Percentiles rank a stretch among this genome's conserved stretches.
phyloP scores from a whole-genome alignment of 768 basidiomycete species.

The Suillus discolor region DNA sequence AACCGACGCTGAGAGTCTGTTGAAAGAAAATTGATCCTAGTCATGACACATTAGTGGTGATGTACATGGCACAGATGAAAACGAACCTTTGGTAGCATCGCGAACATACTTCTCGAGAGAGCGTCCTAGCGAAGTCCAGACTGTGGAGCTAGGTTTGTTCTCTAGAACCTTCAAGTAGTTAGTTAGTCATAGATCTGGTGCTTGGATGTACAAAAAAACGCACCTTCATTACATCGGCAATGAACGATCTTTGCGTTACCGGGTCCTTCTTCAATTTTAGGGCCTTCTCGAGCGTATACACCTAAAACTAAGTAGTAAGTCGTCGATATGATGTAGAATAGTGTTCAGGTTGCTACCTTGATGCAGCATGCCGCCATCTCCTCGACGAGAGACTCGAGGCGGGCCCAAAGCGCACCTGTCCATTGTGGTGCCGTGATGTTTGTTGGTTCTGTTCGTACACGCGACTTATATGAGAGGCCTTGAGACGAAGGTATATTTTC shows the following conservation, averaged over 20 bases:
- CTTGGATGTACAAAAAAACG: neutral
- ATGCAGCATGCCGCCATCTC: slow-evolving; percentile 91
- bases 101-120: slow-evolving; percentile 82
- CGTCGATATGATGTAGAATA: slow-evolving; percentile 2
- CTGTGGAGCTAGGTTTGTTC: slow-evolving; percentile 86
- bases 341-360: slow-evolving; percentile 52
- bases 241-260: slow-evolving; percentile 71
- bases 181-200: neutral
- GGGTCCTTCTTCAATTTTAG: slow-evolving; percentile 86
- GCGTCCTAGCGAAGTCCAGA: slow-evolving; percentile 84
- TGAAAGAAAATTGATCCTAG: slow-evolving; percentile 89
- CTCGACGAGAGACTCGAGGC: slow-evolving; percentile 81
- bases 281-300: slow-evolving; percentile 95
- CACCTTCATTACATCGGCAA: slow-evolving; percentile 95
- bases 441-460: slow-evolving; percentile 89
- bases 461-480: slow-evolving; percentile 73
- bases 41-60: slow-evolving; percentile 11
- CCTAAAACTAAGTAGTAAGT: slow-evolving; percentile 44
- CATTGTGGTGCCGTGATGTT: slow-evolving; percentile 87
- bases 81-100: slow-evolving; percentile 77
- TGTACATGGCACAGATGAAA: neutral
- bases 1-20: slow-evolving; percentile 83
- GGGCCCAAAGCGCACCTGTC: slow-evolving; percentile 75
- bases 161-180: slow-evolving; percentile 66
- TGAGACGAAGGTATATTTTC: slow-evolving; percentile 31